phyloP scores from a whole-genome alignment of 2,329 filamentous ascomycete species.

The Venturia nashicola region DNA sequence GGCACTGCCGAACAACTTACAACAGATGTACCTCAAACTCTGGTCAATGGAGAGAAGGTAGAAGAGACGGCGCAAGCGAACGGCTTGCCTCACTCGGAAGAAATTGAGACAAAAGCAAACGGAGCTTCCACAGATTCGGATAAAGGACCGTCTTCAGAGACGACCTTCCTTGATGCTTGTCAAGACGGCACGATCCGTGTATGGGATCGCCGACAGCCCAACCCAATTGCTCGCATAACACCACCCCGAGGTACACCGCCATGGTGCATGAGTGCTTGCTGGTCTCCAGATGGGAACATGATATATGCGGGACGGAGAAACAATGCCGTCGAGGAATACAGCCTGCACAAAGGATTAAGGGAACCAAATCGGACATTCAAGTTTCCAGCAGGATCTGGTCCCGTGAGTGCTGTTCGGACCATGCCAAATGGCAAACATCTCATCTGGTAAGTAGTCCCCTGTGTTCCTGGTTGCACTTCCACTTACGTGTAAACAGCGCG shows the following conservation, averaged over 20 bases:
- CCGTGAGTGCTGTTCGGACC: slow-evolving; percentile 73
- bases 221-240: slow-evolving; percentile 67
- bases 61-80: slow-evolving; percentile 19
- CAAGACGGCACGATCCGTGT: slow-evolving; percentile 83
- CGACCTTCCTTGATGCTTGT: slow-evolving; percentile 76
- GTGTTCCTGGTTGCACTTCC: background rate
- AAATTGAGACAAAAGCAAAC: slow-evolving; percentile 12
- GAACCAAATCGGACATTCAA: slow-evolving; percentile 68
- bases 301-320: slow-evolving; percentile 90
- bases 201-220: slow-evolving; percentile 72
- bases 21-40: background rate
- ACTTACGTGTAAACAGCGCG: slow-evolving; percentile 42
- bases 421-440: slow-evolving; percentile 92
- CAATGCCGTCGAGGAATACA: slow-evolving; percentile 88
- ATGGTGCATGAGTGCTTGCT: slow-evolving; percentile 96
- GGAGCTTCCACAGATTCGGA: slow-evolving; percentile 9
- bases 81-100: slow-evolving; percentile 36
- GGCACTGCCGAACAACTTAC: background rate
- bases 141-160: slow-evolving; percentile 45
- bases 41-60: slow-evolving; percentile 13
- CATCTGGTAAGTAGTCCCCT: slow-evolving; percentile 50
- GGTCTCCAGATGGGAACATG: slow-evolving; percentile 89
- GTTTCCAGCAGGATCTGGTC: slow-evolving; percentile 79
- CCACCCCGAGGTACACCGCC: slow-evolving; percentile 68
- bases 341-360: slow-evolving; percentile 66